phyloP scores from a whole-genome alignment of 1,139 yeast species.

The Geotrichum candidum region DNA sequence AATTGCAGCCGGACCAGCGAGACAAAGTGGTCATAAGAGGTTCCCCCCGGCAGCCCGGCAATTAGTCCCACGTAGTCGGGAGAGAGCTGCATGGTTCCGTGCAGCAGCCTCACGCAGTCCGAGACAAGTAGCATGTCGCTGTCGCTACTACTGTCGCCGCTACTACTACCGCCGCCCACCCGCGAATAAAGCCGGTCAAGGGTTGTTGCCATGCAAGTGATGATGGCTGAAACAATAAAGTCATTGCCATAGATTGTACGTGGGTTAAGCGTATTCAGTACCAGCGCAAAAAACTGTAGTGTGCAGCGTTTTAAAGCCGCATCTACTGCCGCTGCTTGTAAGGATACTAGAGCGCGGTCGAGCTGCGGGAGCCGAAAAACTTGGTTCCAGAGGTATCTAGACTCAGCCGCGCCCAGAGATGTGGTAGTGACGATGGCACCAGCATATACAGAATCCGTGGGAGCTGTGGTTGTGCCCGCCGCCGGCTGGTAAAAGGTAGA shows the following conservation, averaged over 20 bases:
- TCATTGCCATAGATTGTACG: conserved; percentile 1
- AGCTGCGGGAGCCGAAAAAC: background rate
- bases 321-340: conserved; percentile 13
- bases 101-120: conserved; percentile 23
- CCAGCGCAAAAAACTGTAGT: conserved; percentile 16
- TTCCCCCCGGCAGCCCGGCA: conserved; percentile 19
- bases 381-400: background rate
- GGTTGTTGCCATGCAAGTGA: conserved; percentile 18
- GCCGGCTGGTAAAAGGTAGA: background rate
- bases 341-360: background rate
- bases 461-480: background rate
- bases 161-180: conserved; percentile 9
- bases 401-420: background rate
- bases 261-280: conserved; percentile 16
- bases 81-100: conserved; percentile 23
- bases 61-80: conserved; percentile 19
- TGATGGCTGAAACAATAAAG: conserved; percentile 6
- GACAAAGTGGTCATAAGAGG: conserved; percentile 45
- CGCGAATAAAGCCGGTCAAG: conserved; percentile 15
- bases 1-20: conserved; percentile 54
- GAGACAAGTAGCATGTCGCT: background rate
- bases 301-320: conserved; percentile 7
- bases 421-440: background rate
- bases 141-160: background rate
- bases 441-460: background rate